Base-by-base conservation (phyloP, 371 early-diverging fungal genomes). In the Rhizomucor miehei region DNA sequence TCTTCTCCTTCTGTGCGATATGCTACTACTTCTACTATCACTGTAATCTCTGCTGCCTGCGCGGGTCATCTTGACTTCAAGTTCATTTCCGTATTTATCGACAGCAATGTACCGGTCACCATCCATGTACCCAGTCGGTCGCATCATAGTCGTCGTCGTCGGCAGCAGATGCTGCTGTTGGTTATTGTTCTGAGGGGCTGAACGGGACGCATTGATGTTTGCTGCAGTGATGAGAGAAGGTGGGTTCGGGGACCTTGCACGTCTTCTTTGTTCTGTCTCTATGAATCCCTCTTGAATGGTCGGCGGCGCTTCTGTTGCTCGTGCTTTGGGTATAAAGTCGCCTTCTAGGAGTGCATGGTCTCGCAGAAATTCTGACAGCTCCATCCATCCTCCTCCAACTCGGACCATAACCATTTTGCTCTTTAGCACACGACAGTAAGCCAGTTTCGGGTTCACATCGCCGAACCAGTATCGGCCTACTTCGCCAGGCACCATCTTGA, bases 371-470 rank as follows among this genome's bases (percentile, higher is more conserved):
- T 82, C 78, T 25, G 86, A 81, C 9, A 86, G 60, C 52, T 86
- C 86, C 13, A 73, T 73, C 89, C 89, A 89, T 6, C 76, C 89
- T 51, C 89, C 89, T 20, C 89, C 89, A 2, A 89, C 85, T 41
- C 89, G 79, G 38, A 89, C 88, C 87, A 89, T 87, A 19, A 89
- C 88, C 75, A 82, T 81, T 12, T 79, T 75, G 51, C 81, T 81
- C 45, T 79, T 71, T 40, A 89, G 63, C 10, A 88, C 76, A 24
- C 88, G 84, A 58, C 89, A 89, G 58, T 82, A 86, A 43, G 85
- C 86, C n/a, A 86, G 57, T 53, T 86, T 86, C 14, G 86, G 85
- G 52, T 87, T 80, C 24, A 70, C 57, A 40, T 89, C 85, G 43
- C 88, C 88, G 71, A 88, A 86, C 80, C 86, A 80, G 52, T 89